A percentile compares a stretch with the other conserved stretches of the same genome.
phyloP scores from a whole-genome alignment of 768 basidiomycete species.

The Leccinum disarticulatum region DNA sequence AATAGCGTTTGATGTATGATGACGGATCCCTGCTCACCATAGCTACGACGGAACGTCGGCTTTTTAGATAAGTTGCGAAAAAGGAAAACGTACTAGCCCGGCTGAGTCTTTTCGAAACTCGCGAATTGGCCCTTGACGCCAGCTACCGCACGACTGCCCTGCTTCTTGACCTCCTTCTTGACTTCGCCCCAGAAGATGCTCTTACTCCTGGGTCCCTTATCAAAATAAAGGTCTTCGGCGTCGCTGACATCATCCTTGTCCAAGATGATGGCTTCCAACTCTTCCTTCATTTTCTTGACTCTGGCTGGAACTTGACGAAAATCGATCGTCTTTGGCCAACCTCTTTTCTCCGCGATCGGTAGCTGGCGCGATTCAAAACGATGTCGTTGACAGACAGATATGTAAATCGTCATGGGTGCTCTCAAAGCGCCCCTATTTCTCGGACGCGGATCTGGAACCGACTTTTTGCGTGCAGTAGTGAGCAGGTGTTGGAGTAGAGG shows the following conservation, averaged over 20 bases:
- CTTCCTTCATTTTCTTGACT: conserved; percentile 48
- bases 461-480: conserved; percentile 49
- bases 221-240: conserved; percentile 12
- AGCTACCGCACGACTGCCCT: conserved; percentile 63
- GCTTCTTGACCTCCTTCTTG: conserved; percentile 57
- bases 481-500: conserved; percentile 57
- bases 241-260: conserved; percentile 37
- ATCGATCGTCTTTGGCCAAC: conserved; percentile 77
- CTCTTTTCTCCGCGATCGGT: conserved; percentile 65
- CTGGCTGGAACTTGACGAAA: conserved; percentile 56
- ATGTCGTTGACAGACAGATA: conserved; percentile 75
- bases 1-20: conserved; percentile 79
- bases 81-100: conserved; percentile 75
- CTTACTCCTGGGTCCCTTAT: conserved; percentile 35
- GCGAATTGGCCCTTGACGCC: conserved; percentile 75
- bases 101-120: conserved; percentile 79
- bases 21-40: conserved; percentile 81
- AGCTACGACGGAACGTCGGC: conserved; percentile 44
- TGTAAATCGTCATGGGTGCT: conserved; percentile 51
- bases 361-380: conserved; percentile 72
- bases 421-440: conserved; percentile 66
- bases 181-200: conserved; percentile 72
- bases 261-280: conserved; percentile 51
- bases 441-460: conserved; percentile 60
- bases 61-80: neutral